Evolutionary conservation across 768 basidiomycete genomes (phyloP).

Genomic region (Glaciozyma martinii): DNA sequence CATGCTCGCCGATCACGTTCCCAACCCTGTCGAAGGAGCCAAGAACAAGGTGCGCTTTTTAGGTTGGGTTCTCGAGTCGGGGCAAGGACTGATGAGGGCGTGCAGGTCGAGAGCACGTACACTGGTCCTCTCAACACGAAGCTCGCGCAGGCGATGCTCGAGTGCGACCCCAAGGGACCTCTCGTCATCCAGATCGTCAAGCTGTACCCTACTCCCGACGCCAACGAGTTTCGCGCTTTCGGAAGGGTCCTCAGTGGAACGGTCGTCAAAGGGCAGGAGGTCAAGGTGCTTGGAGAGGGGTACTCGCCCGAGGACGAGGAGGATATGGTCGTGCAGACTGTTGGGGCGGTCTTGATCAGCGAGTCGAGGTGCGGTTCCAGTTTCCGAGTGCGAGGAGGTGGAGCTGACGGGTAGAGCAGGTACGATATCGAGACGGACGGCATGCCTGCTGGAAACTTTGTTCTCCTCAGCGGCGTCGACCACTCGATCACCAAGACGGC

Average conservation of each 20-base stretch:
- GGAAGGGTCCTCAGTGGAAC: conserved; percentile 92
- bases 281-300: conserved; percentile 96
- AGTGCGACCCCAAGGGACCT: conserved; percentile 73
- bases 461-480: conserved; percentile 86
- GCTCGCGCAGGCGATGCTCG: conserved; percentile 66
- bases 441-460: conserved; percentile 81
- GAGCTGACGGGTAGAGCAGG: conserved; percentile 42
- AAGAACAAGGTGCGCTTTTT: conserved; percentile 38
- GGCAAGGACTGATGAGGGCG: neutral
- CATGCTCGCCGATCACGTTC: conserved; percentile 80
- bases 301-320: conserved; percentile 99
- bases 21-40: conserved; percentile 48
- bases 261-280: conserved; percentile 63
- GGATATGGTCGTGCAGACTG: conserved; percentile 76
- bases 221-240: conserved; percentile 91
- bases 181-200: conserved; percentile 89
- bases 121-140: conserved; percentile 78
- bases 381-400: too few relatives aligned
- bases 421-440: conserved; percentile 86
- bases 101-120: conserved; percentile 71
- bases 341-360: conserved; percentile 83
- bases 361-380: conserved; percentile 65
- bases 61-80: conserved; percentile 1
- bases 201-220: conserved; percentile 92
- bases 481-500: conserved; percentile 91